Evolutionary conservation across 306 rosid species (phyloP).

Genomic region (Ormosia emarginata): DNA sequence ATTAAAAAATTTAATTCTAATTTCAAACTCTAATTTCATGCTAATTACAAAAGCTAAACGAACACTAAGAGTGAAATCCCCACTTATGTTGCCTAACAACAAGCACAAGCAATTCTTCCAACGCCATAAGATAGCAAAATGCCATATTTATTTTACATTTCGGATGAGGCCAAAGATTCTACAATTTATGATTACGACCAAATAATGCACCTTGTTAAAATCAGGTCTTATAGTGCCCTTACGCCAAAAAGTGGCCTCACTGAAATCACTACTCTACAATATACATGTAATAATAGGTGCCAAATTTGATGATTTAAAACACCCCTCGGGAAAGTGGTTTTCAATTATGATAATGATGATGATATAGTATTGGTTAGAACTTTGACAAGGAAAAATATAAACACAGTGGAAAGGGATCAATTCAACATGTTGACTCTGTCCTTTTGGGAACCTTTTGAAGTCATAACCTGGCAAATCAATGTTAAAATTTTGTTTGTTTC

Average conservation of each 20-base stretch:
- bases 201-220: background rate
- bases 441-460: slow-evolving; percentile 34
- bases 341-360: slow-evolving; percentile 37
- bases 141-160: background rate
- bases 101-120: background rate
- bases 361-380: slow-evolving; percentile 33
- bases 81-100: background rate
- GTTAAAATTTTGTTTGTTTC: slow-evolving; percentile 18
- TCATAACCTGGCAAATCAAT: slow-evolving; percentile 25
- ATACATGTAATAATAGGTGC: slow-evolving; percentile 22
- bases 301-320: slow-evolving; percentile 31
- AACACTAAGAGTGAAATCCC: background rate
- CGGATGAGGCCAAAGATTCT: slow-evolving; percentile 11
- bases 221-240: background rate
- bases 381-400: slow-evolving; percentile 24
- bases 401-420: slow-evolving; percentile 33
- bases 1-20: no score
- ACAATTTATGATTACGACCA: background rate
- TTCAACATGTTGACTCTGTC: slow-evolving; percentile 40
- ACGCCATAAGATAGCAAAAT: background rate
- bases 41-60: no score
- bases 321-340: slow-evolving; percentile 11
- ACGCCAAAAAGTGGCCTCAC: background rate
- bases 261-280: slow-evolving; percentile 12
- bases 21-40: no score